These are phyloP conservation scores for Salvia hispanica DNA, from an alignment of 257 asterid genomes.

Conservation along the genomic window DNA sequence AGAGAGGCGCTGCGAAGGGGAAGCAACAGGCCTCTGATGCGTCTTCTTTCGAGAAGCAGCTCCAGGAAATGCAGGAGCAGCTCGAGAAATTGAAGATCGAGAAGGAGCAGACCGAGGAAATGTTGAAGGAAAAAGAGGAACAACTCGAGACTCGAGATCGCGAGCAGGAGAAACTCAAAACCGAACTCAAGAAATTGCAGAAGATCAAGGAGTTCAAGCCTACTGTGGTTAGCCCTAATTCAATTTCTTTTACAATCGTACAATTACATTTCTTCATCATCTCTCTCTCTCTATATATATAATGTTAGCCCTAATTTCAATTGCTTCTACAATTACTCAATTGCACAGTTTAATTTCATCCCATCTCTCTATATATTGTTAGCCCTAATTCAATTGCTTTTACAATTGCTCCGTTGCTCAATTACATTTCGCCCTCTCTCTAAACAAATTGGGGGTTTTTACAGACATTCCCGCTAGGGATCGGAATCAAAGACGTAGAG, in stretches of 20 bases:
- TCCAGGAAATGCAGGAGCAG: constrained; percentile 81
- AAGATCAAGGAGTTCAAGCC: constrained; percentile 89
- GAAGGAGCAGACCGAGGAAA: constrained; percentile 78
- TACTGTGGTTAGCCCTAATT: constrained; percentile 47
- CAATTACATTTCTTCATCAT: neutral
- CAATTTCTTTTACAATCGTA: neutral
- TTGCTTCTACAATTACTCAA: too few species aligned
- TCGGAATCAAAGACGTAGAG: constrained; percentile 47
- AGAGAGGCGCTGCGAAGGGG: constrained; percentile 59
- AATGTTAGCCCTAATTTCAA: too few species aligned
- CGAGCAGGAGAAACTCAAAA: constrained; percentile 71
- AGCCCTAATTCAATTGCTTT: neutral
- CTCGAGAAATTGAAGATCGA: constrained; percentile 67
- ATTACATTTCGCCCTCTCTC: neutral
- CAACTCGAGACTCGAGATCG: constrained; percentile 53
- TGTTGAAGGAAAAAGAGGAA: constrained; percentile 61
- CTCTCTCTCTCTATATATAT: neutral
- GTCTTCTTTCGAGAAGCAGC: constrained; percentile 61
- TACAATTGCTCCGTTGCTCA: neutral
- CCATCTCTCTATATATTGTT: constrained; percentile 28
- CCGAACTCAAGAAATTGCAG: constrained; percentile 81
- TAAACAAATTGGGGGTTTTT: neutral
- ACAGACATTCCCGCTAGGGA: constrained; percentile 57
- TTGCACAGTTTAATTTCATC: too few species aligned
- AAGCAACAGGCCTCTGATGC: constrained; percentile 43